Base-by-base conservation (phyloP, 2,329 filamentous ascomycete genomes). In the Epichloe sp. region DNA sequence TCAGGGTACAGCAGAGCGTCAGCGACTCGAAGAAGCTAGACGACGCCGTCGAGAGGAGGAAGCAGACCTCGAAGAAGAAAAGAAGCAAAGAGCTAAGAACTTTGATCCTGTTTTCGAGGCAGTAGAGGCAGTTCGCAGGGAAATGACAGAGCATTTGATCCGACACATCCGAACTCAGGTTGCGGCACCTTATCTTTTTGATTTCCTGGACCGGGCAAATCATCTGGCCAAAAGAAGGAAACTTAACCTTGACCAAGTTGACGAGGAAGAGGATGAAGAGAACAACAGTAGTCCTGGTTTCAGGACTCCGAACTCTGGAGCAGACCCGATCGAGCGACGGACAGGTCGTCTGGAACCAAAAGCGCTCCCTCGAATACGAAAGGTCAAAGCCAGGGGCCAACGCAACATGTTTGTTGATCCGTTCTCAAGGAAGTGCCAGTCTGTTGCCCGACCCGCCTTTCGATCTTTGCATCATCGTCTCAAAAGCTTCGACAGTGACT, bases 101-200 rank as follows among this genome's bases (percentile, higher is more conserved):
- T 80, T 96, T 56, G 91, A 98, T 65, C 91, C 93, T n/a, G 87
- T 91, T 4, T 71, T 75, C 47, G 91, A 94, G 62, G 91, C 93
- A 36, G 74, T 89, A 40, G 82, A 90, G 54, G 78, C 86, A 44
- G 78, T 96, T 49, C 79, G 85, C 48, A 79, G 81, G 49, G 90
- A 97, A 65, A 73, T 98, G 63, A 83, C 80, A 53, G 86, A 94
- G 63, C 93, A 94, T 65, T 72, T 98, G 37, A 81, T 97, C 55
- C 81, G 86, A 57, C 89, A 96, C 64, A 86, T 97, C 61, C 89
- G 90, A 59, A 86, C 85, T 44, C 86, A 91, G 59, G 82, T 97
- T 46, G 90, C 87, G 8, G 86, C 84, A 6, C 88, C 89, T 3
- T 78, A 82, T 43, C 74, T 98, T 38, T 85, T 87, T 58, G 80